Evolutionary conservation across 2,329 filamentous ascomycete genomes (phyloP).

Genomic region (Teratosphaeria zuluensis): DNA sequence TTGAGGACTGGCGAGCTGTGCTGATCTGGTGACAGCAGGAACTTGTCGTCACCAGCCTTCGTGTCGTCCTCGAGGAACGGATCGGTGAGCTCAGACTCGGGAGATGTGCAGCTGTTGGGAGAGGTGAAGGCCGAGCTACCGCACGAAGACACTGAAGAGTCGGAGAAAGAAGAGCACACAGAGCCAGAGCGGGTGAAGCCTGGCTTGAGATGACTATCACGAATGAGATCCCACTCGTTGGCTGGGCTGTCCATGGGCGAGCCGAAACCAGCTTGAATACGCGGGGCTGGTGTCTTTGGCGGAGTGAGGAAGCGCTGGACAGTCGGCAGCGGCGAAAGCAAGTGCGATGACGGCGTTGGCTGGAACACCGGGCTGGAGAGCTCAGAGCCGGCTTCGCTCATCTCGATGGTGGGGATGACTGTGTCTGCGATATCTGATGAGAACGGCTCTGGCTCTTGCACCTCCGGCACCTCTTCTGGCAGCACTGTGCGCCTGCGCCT

Average conservation of each 20-base stretch:
- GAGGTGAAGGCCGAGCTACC: constrained; percentile 41
- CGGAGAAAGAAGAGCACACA: constrained; percentile 48
- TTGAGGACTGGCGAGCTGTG: constrained; percentile 23
- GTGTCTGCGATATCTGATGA: constrained; percentile 12
- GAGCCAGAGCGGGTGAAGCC: constrained; percentile 45
- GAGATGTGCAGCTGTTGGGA: constrained; percentile 44
- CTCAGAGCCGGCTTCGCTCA: constrained; percentile 28
- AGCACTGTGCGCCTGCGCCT: constrained; percentile 34
- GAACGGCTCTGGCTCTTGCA: constrained; percentile 4
- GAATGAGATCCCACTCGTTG: constrained; percentile 25
- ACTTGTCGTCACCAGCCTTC: constrained; percentile 13
- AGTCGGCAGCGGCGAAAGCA: constrained; percentile 32
- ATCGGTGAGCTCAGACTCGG: constrained; percentile 49
- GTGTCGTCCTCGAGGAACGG: constrained; percentile 36
- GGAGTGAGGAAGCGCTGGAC: constrained; percentile 33
- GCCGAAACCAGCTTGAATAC: constrained; percentile 11
- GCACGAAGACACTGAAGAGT: constrained; percentile 53
- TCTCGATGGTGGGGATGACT: constrained; percentile 42
- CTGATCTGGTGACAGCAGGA: constrained; percentile 13
- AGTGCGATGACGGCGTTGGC: constrained; percentile 23
- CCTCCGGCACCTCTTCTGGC: constrained; percentile 3
- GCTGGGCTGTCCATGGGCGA: constrained; percentile 15
- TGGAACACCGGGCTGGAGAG: constrained; percentile 20
- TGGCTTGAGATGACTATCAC: constrained; percentile 9
- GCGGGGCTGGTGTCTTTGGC: constrained; percentile 40